phyloP scores from a whole-genome alignment of 768 basidiomycete species.

The Amanita rubescens region DNA sequence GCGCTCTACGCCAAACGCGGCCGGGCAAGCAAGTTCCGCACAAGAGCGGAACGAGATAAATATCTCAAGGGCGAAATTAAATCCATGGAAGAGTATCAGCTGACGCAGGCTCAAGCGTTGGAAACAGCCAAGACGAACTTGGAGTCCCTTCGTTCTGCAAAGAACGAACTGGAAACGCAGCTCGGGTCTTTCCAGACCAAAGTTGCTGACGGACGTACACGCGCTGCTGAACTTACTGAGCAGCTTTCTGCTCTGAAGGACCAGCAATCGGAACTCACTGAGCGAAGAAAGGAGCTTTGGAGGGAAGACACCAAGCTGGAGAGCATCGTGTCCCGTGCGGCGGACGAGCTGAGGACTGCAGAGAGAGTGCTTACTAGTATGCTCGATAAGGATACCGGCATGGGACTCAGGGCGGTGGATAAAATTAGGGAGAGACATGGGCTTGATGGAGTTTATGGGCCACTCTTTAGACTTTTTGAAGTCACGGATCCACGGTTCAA shows the following conservation, averaged over 20 bases:
- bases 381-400: constrained; percentile 98
- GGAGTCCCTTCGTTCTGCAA: constrained; percentile 34
- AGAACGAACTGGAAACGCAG: constrained; percentile 51
- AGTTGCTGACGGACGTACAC: constrained; percentile 57
- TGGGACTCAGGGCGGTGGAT: constrained; percentile 81
- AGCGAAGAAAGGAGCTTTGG: constrained; percentile 90
- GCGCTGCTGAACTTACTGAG: constrained; percentile 51
- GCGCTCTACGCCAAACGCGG: constrained; percentile 89
- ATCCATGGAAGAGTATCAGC: constrained; percentile 55
- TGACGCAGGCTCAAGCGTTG: constrained; percentile 48
- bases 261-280: constrained; percentile 58
- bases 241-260: constrained; percentile 57
- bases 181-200: constrained; percentile 48
- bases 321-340: constrained; percentile 66
- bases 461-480: constrained; percentile 89
- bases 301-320: constrained; percentile 88
- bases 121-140: constrained; percentile 46
- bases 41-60: constrained; percentile 74
- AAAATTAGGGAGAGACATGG: constrained; percentile 70
- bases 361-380: constrained; percentile 78
- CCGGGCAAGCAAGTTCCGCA: constrained; percentile 76
- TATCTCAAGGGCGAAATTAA: constrained; percentile 77
- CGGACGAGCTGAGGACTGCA: constrained; percentile 72
- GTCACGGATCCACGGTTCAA: constrained; percentile 85
- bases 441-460: constrained; percentile 85